These are phyloP conservation scores for Penicillium simplicissimum DNA, from an alignment of 495 filamentous ascomycete species.

Conservation along the genomic window DNA sequence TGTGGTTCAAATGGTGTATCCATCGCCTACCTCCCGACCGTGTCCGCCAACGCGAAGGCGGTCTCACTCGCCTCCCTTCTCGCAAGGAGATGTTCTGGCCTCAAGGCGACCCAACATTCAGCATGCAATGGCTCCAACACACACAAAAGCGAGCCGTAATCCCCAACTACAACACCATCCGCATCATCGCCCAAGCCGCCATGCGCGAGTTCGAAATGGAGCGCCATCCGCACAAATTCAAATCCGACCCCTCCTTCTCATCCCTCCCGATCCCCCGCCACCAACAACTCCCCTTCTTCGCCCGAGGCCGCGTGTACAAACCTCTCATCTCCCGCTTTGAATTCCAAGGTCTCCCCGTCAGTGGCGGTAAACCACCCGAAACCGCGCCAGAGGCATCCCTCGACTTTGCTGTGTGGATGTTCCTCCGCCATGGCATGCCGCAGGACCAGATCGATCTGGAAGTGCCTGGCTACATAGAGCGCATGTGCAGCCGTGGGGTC, in stretches of 20 bases:
- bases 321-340: conserved; percentile 2
- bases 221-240: background rate
- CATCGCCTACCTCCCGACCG: conserved; percentile 21
- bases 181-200: conserved; percentile 43
- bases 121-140: conserved; percentile 30
- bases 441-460: conserved; percentile 40
- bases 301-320: conserved; percentile 3
- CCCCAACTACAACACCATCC: conserved; percentile 45
- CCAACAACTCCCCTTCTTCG: conserved; percentile 8
- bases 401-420: conserved; percentile 40
- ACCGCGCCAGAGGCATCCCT: conserved; percentile 28
- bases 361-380: conserved; percentile 13
- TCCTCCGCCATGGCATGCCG: conserved; percentile 32
- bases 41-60: conserved; percentile 32
- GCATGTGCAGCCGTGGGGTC: conserved; percentile 18
- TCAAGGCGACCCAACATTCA: conserved; percentile 32
- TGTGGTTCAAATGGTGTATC: conserved; percentile 49
- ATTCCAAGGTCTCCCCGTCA: background rate
- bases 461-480: conserved; percentile 31
- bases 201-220: conserved; percentile 30
- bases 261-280: background rate
- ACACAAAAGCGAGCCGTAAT: conserved; percentile 28
- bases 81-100: conserved; percentile 20
- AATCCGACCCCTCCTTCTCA: background rate
- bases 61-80: conserved; percentile 30